Evolutionary conservation across 148 eudicot genomes (phyloP).

Genomic region (Mesembryanthemum crystallinum): DNA sequence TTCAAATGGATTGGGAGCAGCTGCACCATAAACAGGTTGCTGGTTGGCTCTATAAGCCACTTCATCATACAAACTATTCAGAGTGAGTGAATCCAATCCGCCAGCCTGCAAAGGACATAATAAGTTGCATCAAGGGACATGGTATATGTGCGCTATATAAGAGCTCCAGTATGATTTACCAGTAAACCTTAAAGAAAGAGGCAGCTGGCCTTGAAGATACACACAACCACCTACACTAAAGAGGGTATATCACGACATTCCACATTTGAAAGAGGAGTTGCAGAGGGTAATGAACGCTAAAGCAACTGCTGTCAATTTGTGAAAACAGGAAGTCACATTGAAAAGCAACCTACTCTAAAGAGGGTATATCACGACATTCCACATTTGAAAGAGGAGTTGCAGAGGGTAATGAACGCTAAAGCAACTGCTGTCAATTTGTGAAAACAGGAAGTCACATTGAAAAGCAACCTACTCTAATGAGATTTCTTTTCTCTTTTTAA

Average conservation of each 20-base stretch:
- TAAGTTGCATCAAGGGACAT: neutral
- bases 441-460: too few species aligned
- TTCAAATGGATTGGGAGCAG: constrained; percentile 90
- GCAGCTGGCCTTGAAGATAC: neutral
- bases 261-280: neutral
- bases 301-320: neutral
- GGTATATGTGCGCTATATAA: neutral
- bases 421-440: too few species aligned
- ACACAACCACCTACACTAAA: neutral
- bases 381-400: neutral
- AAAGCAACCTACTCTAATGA: too few species aligned
- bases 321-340: too few species aligned
- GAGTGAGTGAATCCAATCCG: constrained; percentile 84
- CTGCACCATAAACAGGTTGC: constrained; percentile 72
- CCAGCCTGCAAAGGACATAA: constrained; percentile 58
- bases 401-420: neutral
- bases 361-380: neutral
- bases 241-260: neutral
- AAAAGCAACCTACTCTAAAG: too few species aligned
- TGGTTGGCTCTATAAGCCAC: constrained; percentile 76
- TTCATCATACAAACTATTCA: constrained; percentile 80
- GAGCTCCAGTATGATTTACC: neutral
- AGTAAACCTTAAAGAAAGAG: neutral
- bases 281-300: neutral
- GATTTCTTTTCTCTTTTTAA: too few species aligned